A percentile compares a stretch with the other conserved stretches of the same genome.
Evolutionary conservation across 2,329 filamentous ascomycete genomes (phyloP).

Genomic region (Epichloe uncinata): DNA sequence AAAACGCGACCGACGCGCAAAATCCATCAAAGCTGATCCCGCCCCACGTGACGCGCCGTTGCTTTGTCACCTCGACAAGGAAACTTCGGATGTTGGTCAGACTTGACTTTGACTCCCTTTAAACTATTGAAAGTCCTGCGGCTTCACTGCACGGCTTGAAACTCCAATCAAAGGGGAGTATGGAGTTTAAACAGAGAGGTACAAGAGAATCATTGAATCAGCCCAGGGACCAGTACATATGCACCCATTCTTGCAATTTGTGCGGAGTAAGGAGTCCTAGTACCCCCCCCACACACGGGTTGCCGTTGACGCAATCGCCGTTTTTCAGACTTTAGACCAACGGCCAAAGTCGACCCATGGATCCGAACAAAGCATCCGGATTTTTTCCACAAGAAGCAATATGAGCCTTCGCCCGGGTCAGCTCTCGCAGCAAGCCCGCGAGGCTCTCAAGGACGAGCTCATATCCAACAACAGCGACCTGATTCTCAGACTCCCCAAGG

Average conservation of each 20-base stretch:
- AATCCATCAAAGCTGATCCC: conserved; percentile 16
- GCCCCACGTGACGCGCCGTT: conserved; percentile 5
- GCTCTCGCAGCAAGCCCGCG: not conserved
- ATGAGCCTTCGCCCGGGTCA: not conserved
- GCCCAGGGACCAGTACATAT: too few species aligned
- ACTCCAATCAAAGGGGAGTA: too few species aligned
- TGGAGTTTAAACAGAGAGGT: too few species aligned
- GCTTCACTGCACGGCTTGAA: not conserved
- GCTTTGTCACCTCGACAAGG: not conserved
- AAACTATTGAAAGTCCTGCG: too few species aligned
- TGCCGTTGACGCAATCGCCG: too few species aligned
- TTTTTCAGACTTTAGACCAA: too few species aligned
- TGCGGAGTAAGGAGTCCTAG: not conserved
- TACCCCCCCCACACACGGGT: too few species aligned
- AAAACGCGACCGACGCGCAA: conserved; percentile 18
- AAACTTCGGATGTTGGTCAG: not conserved
- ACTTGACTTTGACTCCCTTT: too few species aligned
- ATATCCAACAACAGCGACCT: not conserved
- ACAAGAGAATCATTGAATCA: too few species aligned
- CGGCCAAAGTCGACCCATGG: too few species aligned
- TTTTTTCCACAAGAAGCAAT: not conserved
- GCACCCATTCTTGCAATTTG: too few species aligned
- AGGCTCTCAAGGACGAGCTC: not conserved
- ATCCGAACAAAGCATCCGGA: too few species aligned
- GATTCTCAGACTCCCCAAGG: conserved; percentile 45